Conservation (phyloP, 2,329 filamentous ascomycete species). For the Emergomyces africanus region DNA sequence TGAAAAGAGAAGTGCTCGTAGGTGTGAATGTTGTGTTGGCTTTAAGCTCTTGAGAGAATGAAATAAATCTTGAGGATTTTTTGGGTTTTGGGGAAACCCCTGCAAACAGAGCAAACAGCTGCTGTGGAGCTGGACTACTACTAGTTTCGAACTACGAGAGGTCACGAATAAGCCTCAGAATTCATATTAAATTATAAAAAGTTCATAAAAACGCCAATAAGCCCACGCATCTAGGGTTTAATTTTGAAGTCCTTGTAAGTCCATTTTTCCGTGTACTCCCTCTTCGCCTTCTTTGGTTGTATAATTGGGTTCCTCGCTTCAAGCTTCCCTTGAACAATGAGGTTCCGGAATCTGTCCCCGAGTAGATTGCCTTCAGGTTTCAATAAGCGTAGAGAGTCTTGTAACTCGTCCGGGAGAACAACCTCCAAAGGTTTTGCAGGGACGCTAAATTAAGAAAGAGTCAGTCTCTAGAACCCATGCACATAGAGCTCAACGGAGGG, state of each 20-base stretch:
- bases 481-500: not conserved
- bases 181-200: not conserved
- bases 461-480: not conserved
- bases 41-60: not conserved
- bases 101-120: slow-evolving; percentile 10
- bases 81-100: not conserved
- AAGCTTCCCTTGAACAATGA: slow-evolving; percentile 79
- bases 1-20: not conserved
- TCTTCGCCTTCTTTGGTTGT: slow-evolving; percentile 71
- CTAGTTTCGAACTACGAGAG: no score
- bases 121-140: no score
- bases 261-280: slow-evolving; percentile 88
- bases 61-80: not conserved
- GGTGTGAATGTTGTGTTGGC: not conserved
- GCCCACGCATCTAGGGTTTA: not conserved
- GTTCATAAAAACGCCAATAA: not conserved
- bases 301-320: slow-evolving; percentile 68
- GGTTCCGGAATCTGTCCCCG: slow-evolving; percentile 78
- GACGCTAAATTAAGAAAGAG: slow-evolving; percentile 14
- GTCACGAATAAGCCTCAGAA: not conserved
- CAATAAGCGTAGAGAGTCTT: slow-evolving; percentile 66
- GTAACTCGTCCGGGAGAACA: slow-evolving; percentile 67
- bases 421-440: slow-evolving; percentile 72
- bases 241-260: slow-evolving; percentile 85
- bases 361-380: slow-evolving; percentile 95